A percentile compares a stretch with the other conserved stretches of the same genome.
Conservation (phyloP, 2,329 filamentous ascomycete species). For the Aureobasidium leucospermi region DNA sequence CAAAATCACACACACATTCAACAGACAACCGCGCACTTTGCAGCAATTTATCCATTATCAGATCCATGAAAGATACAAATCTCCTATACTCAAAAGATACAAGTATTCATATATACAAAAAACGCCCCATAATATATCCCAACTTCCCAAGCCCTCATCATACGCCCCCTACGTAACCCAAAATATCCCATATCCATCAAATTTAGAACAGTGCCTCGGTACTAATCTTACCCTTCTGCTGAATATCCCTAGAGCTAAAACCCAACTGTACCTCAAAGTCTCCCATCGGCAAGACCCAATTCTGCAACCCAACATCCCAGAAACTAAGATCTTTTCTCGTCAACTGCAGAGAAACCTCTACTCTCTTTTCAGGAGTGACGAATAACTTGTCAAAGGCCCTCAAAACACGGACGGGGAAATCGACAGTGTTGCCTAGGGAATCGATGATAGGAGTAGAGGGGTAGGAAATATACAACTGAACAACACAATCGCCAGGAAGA, state of each 20-base stretch:
- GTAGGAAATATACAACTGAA: constrained; percentile 50
- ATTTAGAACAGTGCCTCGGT: not conserved
- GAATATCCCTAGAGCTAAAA: constrained; percentile 23
- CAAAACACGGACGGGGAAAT: constrained; percentile 42
- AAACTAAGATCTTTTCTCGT: constrained; percentile 29
- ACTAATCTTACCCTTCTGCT: not conserved
- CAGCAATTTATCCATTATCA: too few species aligned
- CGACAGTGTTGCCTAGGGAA: constrained; percentile 20
- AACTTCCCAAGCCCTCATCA: too few species aligned
- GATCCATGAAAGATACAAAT: too few species aligned
- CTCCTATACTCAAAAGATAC: too few species aligned
- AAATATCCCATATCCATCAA: too few species aligned
- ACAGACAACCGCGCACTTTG: too few species aligned
- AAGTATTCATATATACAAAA: too few species aligned
- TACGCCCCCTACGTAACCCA: too few species aligned
- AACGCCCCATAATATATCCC: too few species aligned
- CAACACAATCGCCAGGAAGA: constrained; percentile 44
- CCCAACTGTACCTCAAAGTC: constrained; percentile 26
- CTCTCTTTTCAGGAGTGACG: constrained; percentile 21
- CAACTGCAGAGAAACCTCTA: constrained; percentile 23
- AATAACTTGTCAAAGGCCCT: constrained; percentile 38
- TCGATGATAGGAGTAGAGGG: constrained; percentile 24
- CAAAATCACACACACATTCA: too few species aligned
- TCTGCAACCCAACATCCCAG: constrained; percentile 29
- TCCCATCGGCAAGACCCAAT: constrained; percentile 30